Percentiles rank a stretch among this genome's conserved stretches.
Conservation (phyloP, 2,329 filamentous ascomycete genomes). For the Elsinoe batatas region DNA sequence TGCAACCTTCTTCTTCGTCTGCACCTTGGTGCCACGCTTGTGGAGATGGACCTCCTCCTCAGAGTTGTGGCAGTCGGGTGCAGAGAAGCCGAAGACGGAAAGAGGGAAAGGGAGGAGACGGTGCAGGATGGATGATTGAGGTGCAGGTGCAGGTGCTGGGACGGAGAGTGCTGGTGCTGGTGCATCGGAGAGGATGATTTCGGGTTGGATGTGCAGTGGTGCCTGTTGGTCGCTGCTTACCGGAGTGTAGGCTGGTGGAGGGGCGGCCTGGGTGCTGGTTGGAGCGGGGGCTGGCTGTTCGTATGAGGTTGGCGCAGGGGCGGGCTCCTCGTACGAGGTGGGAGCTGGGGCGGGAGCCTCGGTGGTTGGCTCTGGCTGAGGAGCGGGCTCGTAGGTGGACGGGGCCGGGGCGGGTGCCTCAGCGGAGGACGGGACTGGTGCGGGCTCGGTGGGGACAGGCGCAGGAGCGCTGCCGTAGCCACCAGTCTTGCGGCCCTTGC, state of each 20-base stretch:
- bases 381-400: constrained; percentile 7
- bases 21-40: constrained; percentile 6
- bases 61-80: not conserved
- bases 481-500: constrained; percentile 16
- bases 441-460: not conserved
- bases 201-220: constrained; percentile 4
- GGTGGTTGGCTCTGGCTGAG: constrained; percentile 12
- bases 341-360: constrained; percentile 17
- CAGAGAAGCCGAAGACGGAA: constrained; percentile 26
- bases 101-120: constrained; percentile 45
- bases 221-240: constrained; percentile 3
- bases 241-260: not conserved
- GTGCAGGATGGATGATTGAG: constrained; percentile 16
- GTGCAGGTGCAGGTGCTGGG: not conserved
- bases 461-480: constrained; percentile 10
- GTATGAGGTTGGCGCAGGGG: constrained; percentile 14
- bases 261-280: not conserved
- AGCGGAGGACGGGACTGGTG: not conserved
- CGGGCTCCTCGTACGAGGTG: constrained; percentile 13
- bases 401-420: not conserved
- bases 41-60: constrained; percentile 6
- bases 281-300: constrained; percentile 10
- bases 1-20: constrained; percentile 9
- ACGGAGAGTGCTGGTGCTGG: not conserved
- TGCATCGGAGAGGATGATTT: not conserved